Conservation (phyloP, 768 basidiomycete genomes). For the Rhodotorula taiwanensis region DNA sequence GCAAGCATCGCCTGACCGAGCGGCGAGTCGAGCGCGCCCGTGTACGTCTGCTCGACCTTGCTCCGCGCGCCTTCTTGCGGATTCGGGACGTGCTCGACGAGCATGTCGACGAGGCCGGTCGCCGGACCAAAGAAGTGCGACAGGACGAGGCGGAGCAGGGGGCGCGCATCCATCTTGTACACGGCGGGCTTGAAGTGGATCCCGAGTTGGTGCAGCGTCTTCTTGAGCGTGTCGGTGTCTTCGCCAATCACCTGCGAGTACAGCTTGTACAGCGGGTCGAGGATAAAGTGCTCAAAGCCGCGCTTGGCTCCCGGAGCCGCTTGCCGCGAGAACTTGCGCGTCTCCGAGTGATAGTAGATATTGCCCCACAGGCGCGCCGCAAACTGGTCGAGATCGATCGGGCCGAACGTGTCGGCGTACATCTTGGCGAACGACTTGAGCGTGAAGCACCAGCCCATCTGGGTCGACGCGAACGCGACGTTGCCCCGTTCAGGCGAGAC, state of each 20-base stretch:
- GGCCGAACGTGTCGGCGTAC: constrained; percentile 86
- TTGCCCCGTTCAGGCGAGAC: constrained; percentile 93
- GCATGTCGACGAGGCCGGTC: constrained; percentile 84
- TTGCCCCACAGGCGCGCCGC: constrained; percentile 95
- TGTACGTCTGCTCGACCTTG: constrained; percentile 68
- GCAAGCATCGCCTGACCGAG: constrained; percentile 70
- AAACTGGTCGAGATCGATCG: constrained; percentile 74
- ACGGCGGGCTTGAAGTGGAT: constrained; percentile 84
- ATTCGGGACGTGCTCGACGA: constrained; percentile 80
- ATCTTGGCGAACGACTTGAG: constrained; percentile 87
- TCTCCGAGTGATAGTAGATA: constrained; percentile 81
- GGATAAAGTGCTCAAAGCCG: constrained; percentile 89
- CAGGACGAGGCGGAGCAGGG: constrained; percentile 82
- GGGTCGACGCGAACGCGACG: constrained; percentile 91
- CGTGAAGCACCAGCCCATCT: constrained; percentile 98
- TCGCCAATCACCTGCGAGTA: constrained; percentile 92
- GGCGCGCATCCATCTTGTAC: constrained; percentile 98
- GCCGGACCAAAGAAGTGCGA: constrained; percentile 93
- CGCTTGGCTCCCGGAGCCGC: constrained; percentile 57
- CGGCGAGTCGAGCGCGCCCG: constrained; percentile 76
- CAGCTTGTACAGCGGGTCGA: constrained; percentile 93
- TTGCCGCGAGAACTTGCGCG: constrained; percentile 83
- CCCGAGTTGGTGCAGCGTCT: constrained; percentile 64
- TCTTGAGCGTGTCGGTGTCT: constrained; percentile 78
- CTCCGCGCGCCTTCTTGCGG: constrained; percentile 44